A percentile compares a stretch with the other conserved stretches of the same genome.
phyloP scores from a whole-genome alignment of 73 alveolate genomes.

The Paramecium sonneborni region DNA sequence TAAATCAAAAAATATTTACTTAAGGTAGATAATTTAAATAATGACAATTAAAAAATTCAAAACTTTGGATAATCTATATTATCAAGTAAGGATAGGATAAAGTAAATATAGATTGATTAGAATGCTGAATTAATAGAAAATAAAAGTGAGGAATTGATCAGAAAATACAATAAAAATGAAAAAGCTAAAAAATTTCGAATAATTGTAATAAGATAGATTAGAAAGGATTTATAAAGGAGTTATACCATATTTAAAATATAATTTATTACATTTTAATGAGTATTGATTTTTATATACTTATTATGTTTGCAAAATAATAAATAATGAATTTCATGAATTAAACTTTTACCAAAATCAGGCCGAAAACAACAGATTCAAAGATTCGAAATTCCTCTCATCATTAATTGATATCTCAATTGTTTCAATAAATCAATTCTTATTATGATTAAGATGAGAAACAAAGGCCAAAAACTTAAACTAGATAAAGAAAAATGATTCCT shows the following conservation, averaged over 20 bases:
- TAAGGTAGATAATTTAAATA: not conserved
- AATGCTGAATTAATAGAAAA: not conserved
- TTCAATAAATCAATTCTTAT: not conserved
- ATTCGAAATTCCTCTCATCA: not conserved
- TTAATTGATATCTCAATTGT: not conserved
- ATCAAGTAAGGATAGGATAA: not conserved
- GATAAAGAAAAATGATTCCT: constrained; percentile 20
- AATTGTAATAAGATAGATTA: not conserved
- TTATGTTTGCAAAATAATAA: not conserved
- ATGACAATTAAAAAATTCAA: not conserved
- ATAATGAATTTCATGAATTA: not conserved
- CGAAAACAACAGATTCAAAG: constrained; percentile 13
- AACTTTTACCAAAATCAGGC: not conserved
- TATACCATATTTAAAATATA: not conserved
- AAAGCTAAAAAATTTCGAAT: not conserved
- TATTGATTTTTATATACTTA: not conserved
- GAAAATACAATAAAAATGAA: not conserved
- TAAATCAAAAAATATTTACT: not conserved
- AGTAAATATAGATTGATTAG: not conserved
- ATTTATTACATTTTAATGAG: not conserved
- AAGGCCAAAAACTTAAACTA: not conserved
- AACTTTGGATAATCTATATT: not conserved
- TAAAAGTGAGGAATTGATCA: not conserved
- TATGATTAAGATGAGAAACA: not conserved
- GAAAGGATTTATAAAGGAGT: not conserved